Percentiles rank a stretch among this genome's conserved stretches.
Conservation (phyloP, 2,329 filamentous ascomycete genomes). For the Monilinia fructigena region DNA sequence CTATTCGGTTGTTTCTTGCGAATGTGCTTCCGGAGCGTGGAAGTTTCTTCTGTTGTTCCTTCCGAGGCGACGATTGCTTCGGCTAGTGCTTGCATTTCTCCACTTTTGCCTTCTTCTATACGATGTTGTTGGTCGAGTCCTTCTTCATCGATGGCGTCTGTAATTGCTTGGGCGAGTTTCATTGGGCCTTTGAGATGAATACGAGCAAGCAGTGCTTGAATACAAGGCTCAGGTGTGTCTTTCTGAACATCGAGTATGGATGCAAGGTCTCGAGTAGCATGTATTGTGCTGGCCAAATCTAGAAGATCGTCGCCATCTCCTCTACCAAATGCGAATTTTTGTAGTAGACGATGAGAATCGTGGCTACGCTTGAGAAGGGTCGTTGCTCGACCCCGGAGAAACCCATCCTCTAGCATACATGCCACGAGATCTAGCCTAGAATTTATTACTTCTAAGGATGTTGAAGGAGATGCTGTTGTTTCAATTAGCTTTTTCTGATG, state of each 20-base stretch:
- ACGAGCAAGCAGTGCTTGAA: conserved; percentile 51
- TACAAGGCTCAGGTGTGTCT: conserved; percentile 39
- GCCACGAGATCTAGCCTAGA: conserved; percentile 78
- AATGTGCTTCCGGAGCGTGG: conserved; percentile 43
- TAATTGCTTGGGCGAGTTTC: conserved; percentile 69
- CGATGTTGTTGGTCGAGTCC: conserved; percentile 79
- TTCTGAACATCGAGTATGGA: conserved; percentile 44
- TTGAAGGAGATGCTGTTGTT: conserved; percentile 70
- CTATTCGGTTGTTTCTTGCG: conserved; percentile 48
- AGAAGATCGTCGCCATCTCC: conserved; percentile 92
- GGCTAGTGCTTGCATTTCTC: conserved; percentile 69
- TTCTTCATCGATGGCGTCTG: conserved; percentile 85
- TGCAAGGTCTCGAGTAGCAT: conserved; percentile 67
- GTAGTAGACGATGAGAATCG: conserved; percentile 85
- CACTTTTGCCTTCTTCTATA: conserved; percentile 69
- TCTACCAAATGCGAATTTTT: conserved; percentile 89
- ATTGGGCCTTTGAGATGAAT: conserved; percentile 66
- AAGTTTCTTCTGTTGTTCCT: conserved; percentile 57
- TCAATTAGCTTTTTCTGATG: conserved; percentile 22
- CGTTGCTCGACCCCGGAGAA: conserved; percentile 68
- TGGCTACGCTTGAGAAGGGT: conserved; percentile 70
- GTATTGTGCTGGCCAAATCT: conserved; percentile 76
- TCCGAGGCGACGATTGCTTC: conserved; percentile 68
- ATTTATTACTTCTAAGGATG: conserved; percentile 77
- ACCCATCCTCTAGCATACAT: conserved; percentile 63